Evolutionary conservation across 441 rosid genomes (phyloP), one percentile per base, ranked within the genome.

Genomic region (Euphorbia celastroides): DNA sequence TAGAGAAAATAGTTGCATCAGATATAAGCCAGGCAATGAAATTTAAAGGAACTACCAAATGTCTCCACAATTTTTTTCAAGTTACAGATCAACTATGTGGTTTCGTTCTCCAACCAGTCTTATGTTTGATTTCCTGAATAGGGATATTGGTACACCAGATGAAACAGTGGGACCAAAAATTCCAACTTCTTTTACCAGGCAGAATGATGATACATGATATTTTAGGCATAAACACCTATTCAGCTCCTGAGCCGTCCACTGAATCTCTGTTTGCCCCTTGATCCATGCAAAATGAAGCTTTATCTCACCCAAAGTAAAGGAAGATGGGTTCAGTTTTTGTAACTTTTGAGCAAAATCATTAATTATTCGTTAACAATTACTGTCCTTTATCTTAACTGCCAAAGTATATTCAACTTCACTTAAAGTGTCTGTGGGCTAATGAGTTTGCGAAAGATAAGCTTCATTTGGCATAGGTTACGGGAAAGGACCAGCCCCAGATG

Each of bases 131-230:
- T 30, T 25, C 55, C 31, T 0, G 25, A 41, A 68, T 32, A 65
- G 5, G 22, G 50, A 50, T 64, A 52, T 34, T 25, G 41, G 25
- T 20, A 3, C 4, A 62, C 20, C 55, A 13, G 31, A 68, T 32
- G 19, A 64, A 36, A 34, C 20, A 41, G 46, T 57, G 58, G 42
- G 54, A 50, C 31, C 46, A 60, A 46, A 65, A 17, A 62, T 30
- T 23, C 19, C 2, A n/a, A 61, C 20, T 61, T 25, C 30, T 52
- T 38, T 38, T 9, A 38, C 13, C 44, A 7, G 7, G 44, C 44
- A 38, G 12, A 11, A 38, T 3, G 12, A 7, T 38, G 5, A 38
- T 9, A 38, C 44, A 3, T 38, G 5, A 38, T 38, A 38, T 7
- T 9, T 38, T 38, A 9, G 44, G 44, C 44, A 38, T 38, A 38